A percentile compares a stretch with the other conserved stretches of the same genome.
phyloP scores from a whole-genome alignment of 306 rosid genomes.

The Nissolia schottii region DNA sequence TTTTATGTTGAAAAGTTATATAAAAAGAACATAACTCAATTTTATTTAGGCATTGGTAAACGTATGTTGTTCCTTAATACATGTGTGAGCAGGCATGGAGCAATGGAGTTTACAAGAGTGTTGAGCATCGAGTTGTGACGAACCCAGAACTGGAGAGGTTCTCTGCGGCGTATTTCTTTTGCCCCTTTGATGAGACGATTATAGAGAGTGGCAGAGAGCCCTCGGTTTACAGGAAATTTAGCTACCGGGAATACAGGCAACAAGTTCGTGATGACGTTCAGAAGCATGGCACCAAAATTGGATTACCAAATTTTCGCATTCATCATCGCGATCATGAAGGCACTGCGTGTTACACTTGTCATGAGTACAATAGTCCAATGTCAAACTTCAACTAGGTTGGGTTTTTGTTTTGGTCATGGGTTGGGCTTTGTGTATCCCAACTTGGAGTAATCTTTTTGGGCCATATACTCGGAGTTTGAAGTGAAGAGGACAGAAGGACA shows the following conservation, averaged over 20 bases:
- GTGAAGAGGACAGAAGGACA: too few species aligned
- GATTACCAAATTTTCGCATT: constrained; percentile 63
- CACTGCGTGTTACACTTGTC: background rate
- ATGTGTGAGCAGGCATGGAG: constrained; percentile 71
- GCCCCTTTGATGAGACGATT: constrained; percentile 67
- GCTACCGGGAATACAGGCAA: constrained; percentile 64
- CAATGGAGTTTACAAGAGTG: constrained; percentile 76
- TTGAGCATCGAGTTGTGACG: constrained; percentile 68
- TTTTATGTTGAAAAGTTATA: too few species aligned
- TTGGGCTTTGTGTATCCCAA: too few species aligned
- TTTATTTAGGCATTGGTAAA: too few species aligned
- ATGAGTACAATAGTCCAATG: background rate
- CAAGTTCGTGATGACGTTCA: constrained; percentile 80
- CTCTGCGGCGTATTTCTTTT: constrained; percentile 72
- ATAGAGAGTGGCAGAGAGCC: constrained; percentile 52
- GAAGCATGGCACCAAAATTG: constrained; percentile 61
- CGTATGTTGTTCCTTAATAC: background rate
- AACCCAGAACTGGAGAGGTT: constrained; percentile 60
- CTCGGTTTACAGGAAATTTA: constrained; percentile 64
- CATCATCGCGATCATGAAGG: background rate
- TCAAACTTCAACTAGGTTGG: too few species aligned
- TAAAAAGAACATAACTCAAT: too few species aligned
- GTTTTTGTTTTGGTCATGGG: too few species aligned
- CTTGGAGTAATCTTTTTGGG: too few species aligned
- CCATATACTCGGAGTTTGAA: too few species aligned